These are phyloP conservation scores for Ampelocalamus luodianensis DNA, from an alignment of 176 grass and related monocot genomes.

Conservation along the genomic window DNA sequence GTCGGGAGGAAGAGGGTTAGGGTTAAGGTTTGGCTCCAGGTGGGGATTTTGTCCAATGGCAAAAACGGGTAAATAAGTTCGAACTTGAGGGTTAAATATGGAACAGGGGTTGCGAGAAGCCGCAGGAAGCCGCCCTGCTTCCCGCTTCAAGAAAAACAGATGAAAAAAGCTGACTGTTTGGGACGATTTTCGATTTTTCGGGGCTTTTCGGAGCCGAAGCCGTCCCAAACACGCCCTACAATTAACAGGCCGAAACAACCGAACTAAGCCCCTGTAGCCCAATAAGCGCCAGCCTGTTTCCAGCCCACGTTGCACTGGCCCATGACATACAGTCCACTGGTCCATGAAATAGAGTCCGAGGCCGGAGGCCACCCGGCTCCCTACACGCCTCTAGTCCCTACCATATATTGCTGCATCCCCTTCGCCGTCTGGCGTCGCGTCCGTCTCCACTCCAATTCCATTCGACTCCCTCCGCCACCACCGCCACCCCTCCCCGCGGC, in stretches of 20 bases:
- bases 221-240: no score
- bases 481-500: background rate
- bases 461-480: slow-evolving; percentile 25
- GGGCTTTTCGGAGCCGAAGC: no score
- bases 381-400: background rate
- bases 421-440: slow-evolving; percentile 29
- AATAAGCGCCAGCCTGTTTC: background rate
- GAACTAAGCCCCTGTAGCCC: background rate
- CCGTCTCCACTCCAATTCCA: slow-evolving; percentile 16
- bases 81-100: no score
- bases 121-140: no score
- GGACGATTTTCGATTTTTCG: no score
- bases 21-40: no score
- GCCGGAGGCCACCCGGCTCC: background rate
- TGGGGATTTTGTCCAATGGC: no score
- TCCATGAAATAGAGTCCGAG: background rate
- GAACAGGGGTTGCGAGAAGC: no score
- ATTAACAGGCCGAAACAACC: background rate
- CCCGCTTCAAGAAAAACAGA: no score
- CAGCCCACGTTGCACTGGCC: background rate
- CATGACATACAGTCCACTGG: background rate
- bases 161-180: no score
- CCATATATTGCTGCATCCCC: slow-evolving; percentile 22
- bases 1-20: no score
- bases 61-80: no score